Evolutionary conservation across 345 rosid species (phyloP).

Genomic region (Salix arbutifolia): DNA sequence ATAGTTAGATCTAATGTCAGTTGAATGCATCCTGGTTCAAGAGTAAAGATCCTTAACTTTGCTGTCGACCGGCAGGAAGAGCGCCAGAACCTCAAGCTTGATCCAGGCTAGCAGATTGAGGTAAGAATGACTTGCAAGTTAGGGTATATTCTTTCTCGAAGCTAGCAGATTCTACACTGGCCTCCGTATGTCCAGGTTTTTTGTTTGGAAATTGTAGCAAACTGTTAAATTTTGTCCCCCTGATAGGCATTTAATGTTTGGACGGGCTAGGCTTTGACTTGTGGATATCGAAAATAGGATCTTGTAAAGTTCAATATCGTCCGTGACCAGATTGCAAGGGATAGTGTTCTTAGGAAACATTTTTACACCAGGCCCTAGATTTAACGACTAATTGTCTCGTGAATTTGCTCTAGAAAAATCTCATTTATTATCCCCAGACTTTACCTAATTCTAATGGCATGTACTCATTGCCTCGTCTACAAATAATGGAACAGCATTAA

Average conservation of each 20-base stretch:
- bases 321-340: constrained; percentile 22
- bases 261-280: constrained; percentile 30
- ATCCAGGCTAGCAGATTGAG: not conserved
- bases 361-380: constrained; percentile 16
- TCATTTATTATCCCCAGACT: not conserved
- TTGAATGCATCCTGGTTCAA: not conserved
- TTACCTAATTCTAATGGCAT: not conserved
- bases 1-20: not conserved
- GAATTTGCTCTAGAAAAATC: not conserved
- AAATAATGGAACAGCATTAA: not conserved
- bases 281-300: constrained; percentile 10
- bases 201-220: not conserved
- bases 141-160: not conserved
- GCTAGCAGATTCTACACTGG: not conserved
- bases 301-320: constrained; percentile 16
- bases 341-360: constrained; percentile 1
- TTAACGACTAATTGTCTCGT: constrained; percentile 5
- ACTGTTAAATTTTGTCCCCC: constrained; percentile 19
- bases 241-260: constrained; percentile 20
- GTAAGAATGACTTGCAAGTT: not conserved
- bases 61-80: not conserved
- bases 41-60: not conserved
- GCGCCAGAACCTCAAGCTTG: not conserved
- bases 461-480: not conserved
- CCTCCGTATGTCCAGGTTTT: not conserved